phyloP scores from a whole-genome alignment of 225 moss, liverwort and hornwort species.

The Polytrichum commune region DNA sequence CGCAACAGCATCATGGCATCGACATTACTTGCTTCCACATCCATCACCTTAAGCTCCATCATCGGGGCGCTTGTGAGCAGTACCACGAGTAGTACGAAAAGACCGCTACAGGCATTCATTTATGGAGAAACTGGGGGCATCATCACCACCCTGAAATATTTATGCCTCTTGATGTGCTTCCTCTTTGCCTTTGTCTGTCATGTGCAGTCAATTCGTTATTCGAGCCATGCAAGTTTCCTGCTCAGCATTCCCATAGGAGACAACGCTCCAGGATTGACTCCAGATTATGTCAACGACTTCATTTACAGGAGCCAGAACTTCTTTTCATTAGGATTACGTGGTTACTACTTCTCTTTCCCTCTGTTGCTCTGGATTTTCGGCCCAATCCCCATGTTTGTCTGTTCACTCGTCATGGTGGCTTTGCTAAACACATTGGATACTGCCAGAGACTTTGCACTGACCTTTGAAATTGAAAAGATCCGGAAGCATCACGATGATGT shows the following conservation, averaged over 20 bases:
- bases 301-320: slow-evolving; percentile 62
- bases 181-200: slow-evolving; percentile 64
- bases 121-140: slow-evolving; percentile 44
- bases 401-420: slow-evolving; percentile 40
- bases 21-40: slow-evolving; percentile 76
- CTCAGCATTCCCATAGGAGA: slow-evolving; percentile 65
- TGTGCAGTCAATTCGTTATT: slow-evolving; percentile 79
- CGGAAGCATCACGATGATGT: slow-evolving; percentile 3
- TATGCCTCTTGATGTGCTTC: slow-evolving; percentile 67
- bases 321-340: slow-evolving; percentile 74
- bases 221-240: slow-evolving; percentile 80
- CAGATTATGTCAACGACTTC: slow-evolving; percentile 68
- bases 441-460: slow-evolving; percentile 46
- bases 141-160: slow-evolving; percentile 56
- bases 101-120: slow-evolving; percentile 30
- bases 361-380: slow-evolving; percentile 85
- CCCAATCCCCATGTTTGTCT: slow-evolving; percentile 69
- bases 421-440: slow-evolving; percentile 54
- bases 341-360: slow-evolving; percentile 78
- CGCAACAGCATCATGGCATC: slow-evolving; percentile 97
- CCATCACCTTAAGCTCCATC: slow-evolving; percentile 77
- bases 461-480: slow-evolving; percentile 19
- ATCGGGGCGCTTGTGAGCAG: slow-evolving; percentile 67
- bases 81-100: slow-evolving; percentile 15
- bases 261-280: slow-evolving; percentile 64